phyloP scores from a whole-genome alignment of 345 rosid genomes.

The Hypericum perforatum region DNA sequence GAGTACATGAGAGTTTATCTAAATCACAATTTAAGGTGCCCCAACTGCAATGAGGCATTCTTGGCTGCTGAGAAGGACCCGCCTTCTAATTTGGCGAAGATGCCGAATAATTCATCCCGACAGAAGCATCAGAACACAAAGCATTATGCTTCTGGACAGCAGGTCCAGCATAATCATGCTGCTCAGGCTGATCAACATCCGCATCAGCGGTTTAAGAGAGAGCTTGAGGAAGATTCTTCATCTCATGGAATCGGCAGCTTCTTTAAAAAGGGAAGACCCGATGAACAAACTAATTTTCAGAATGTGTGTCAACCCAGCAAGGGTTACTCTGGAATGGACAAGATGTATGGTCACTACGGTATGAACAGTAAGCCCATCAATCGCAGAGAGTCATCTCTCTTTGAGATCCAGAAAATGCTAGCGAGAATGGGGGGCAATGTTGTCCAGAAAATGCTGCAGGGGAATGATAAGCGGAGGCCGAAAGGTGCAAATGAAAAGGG shows the following conservation, averaged over 20 bases:
- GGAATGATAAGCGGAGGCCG: slow-evolving; percentile 23
- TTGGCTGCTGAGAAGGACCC: slow-evolving; percentile 32
- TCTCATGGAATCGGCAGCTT: slow-evolving; percentile 22
- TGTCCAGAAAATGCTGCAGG: slow-evolving; percentile 35
- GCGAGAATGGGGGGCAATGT: slow-evolving; percentile 33
- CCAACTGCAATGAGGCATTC: slow-evolving; percentile 32
- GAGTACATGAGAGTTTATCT: slow-evolving; percentile 36
- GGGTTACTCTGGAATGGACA: slow-evolving; percentile 23
- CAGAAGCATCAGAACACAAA: neutral
- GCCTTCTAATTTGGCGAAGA: slow-evolving; percentile 6
- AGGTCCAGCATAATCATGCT: too few relatives aligned
- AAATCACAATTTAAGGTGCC: slow-evolving; percentile 34
- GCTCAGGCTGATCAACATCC: slow-evolving; percentile 21
- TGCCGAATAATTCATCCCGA: neutral
- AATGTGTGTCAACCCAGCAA: slow-evolving; percentile 21
- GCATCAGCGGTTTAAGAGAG: slow-evolving; percentile 35
- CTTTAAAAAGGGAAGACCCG: slow-evolving; percentile 37
- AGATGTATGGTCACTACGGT: slow-evolving; percentile 25
- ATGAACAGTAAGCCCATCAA: slow-evolving; percentile 17
- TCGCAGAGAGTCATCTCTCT: slow-evolving; percentile 34
- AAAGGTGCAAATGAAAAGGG: slow-evolving; percentile 18
- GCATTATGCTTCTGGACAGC: slow-evolving; percentile 2
- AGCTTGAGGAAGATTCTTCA: slow-evolving; percentile 25
- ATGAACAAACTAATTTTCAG: slow-evolving; percentile 23
- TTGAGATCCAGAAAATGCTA: slow-evolving; percentile 45